A percentile compares a stretch with the other conserved stretches of the same genome.
phyloP scores from a whole-genome alignment of 306 rosid genomes.

The Fragaria iinumae region DNA sequence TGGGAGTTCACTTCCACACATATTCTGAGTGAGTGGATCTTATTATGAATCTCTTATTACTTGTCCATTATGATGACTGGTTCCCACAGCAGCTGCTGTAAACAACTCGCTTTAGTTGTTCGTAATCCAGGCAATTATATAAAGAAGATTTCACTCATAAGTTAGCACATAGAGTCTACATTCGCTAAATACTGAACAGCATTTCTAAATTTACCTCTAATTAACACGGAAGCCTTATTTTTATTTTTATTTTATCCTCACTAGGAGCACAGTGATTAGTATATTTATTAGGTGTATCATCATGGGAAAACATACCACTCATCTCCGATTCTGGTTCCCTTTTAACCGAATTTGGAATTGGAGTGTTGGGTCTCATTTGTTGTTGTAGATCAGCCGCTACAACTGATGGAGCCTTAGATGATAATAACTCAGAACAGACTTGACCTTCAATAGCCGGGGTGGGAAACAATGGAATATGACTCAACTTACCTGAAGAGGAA shows the following conservation, averaged over 20 bases:
- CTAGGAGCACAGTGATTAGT: neutral
- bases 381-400: constrained; percentile 24
- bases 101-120: too few species aligned
- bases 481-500: constrained; percentile 41
- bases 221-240: too few species aligned
- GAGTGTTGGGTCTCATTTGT: neutral
- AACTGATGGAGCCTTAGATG: constrained; percentile 32
- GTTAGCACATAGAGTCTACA: neutral
- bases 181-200: neutral
- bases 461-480: constrained; percentile 28
- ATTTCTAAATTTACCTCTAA: too few species aligned
- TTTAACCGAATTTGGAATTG: neutral
- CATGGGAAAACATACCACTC: neutral
- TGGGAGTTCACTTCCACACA: neutral
- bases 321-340: neutral
- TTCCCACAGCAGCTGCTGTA: neutral
- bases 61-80: neutral
- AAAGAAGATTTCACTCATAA: neutral
- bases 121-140: too few species aligned
- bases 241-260: too few species aligned
- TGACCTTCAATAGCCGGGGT: constrained; percentile 26
- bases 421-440: constrained; percentile 15
- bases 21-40: neutral
- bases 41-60: neutral
- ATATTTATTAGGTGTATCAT: neutral